Evolutionary conservation across 805 yeast species (phyloP), one percentile per base, ranked within the genome.

Genomic region (Saccharomycopsis malanga): DNA sequence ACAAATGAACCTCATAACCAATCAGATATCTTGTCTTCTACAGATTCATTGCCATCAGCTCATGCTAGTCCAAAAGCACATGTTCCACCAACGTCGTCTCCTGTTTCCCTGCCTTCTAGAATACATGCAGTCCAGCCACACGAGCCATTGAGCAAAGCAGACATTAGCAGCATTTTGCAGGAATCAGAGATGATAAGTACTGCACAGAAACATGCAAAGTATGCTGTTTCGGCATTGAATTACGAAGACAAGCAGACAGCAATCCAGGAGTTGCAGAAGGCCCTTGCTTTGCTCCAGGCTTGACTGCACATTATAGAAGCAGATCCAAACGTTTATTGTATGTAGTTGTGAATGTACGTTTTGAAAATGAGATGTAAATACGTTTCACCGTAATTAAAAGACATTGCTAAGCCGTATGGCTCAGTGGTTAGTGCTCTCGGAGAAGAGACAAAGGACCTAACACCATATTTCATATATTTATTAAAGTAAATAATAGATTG

Each of bases 181-280:
- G 67, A 70, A 14, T 74, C 80, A 20, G 84, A 76, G 45, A 66
- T 71, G 39, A 77, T 83, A 18, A 58, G 76, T 7, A 68, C 72
- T 55, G 77, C 81, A 1, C 91, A 83, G 57, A 82, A 78, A 55
- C 74, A 72, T 50, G 84, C 89, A 27, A 82, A 77, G 58, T 84
- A 79, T 60, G 91, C 88, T 1, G 77, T 83, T 4, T 80, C 87
- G 48, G 93, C 94, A 0, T 68, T 84, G 58, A 83, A 83, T 58
- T 84, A 83, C 59, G 91, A 84, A 52, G 94, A 84, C 56, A 64
- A 76, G 30, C 71, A 61, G 2, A 84, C 91, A 0, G 91, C 91
- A 2, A 76, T 78, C 38, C 67, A 65, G 32, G 87, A 84, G 58
- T 62, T 84, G 40, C 38, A 39, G 25, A 17, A 7, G n/a, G 52